Evolutionary conservation across 306 rosid genomes (phyloP), one percentile per base, ranked within the genome.

Genomic region (Cucumis cinereus): DNA sequence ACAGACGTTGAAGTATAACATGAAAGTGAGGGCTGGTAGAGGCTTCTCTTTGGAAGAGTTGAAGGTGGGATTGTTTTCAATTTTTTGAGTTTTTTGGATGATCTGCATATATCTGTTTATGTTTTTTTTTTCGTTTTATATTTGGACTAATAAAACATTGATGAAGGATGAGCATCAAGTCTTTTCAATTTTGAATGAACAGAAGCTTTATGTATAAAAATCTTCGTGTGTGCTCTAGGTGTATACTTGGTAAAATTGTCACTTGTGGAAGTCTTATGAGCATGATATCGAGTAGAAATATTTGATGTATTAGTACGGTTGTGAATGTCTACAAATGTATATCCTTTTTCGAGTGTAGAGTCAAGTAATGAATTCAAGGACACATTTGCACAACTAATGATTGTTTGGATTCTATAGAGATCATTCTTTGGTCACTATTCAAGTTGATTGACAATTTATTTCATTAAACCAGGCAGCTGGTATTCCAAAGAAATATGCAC

Each of bases 11-110:
- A 88, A 88, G 77, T 88, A 88, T 43, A 85, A 88, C 82, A 88
- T 88, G 89, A 85, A 88, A 81, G 76, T 85, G 9, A 80, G 91
- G 74, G 86, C 88, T 77, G 91, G 91, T 6, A 82, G 88, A 69
- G 91, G 91, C 24, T 88, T 88, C 76, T 80, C 88, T 76, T 79
- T 85, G 52, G 91, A 88, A 73, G 91, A 88, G 59, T 55, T 88
- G 79, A 88, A 88, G 89, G 91, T 82, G 61, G n/a, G 61, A 13
- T 50, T 55, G 5, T 80, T 52, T 6, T 24, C 16, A 3, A 20
- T n/a, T 55, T 41, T 23, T 13, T 1, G 40, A 70, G 26, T n/a
- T 45, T 35, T 49, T 47, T 70, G 16, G 17, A 47, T 70, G 74
- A 47, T n/a, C 2, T 20, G 17, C 55, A 43, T 47, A 7, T 23